Percentiles rank a stretch among this genome's conserved stretches.
Evolutionary conservation across 1,139 yeast genomes (phyloP).

Genomic region (Scheffersomyces illinoinensis): DNA sequence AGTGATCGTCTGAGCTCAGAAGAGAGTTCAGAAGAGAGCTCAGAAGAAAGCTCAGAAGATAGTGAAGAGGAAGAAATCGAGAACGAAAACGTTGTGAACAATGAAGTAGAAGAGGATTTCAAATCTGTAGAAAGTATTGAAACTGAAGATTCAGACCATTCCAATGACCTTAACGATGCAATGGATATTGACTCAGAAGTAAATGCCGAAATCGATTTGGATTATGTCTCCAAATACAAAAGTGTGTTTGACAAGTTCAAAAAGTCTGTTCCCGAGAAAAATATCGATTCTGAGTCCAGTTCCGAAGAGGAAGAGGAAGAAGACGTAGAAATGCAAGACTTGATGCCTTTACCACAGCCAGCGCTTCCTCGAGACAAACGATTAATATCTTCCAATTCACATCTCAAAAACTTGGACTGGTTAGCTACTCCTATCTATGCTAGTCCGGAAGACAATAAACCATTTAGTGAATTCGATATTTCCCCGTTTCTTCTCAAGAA

Average conservation of each 20-base stretch:
- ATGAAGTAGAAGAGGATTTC: constrained; percentile 4
- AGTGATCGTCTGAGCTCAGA: too few relatives aligned
- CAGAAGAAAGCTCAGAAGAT: constrained; percentile 4
- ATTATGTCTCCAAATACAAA: constrained; percentile 31
- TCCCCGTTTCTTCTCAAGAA: constrained; percentile 48
- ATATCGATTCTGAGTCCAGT: constrained; percentile 19
- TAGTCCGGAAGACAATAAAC: constrained; percentile 39
- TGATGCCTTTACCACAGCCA: constrained; percentile 86
- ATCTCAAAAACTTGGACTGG: constrained; percentile 59
- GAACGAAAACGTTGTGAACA: background rate
- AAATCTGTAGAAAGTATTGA: constrained; percentile 6
- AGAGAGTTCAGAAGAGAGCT: background rate
- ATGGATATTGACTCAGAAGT: constrained; percentile 3
- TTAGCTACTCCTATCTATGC: constrained; percentile 63
- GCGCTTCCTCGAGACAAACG: constrained; percentile 54
- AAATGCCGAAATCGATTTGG: constrained; percentile 12
- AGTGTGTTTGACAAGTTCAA: constrained; percentile 31
- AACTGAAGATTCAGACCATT: constrained; percentile 2
- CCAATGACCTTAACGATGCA: constrained; percentile 3
- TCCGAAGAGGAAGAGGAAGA: constrained; percentile 26
- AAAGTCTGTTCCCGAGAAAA: constrained; percentile 12
- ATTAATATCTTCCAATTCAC: constrained; percentile 40
- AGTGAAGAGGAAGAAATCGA: constrained; percentile 10
- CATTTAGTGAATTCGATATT: constrained; percentile 43
- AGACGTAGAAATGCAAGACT: constrained; percentile 43